Evolutionary conservation across 2,329 filamentous ascomycete species (phyloP).

Genomic region (Dryadomyces quercivorus): DNA sequence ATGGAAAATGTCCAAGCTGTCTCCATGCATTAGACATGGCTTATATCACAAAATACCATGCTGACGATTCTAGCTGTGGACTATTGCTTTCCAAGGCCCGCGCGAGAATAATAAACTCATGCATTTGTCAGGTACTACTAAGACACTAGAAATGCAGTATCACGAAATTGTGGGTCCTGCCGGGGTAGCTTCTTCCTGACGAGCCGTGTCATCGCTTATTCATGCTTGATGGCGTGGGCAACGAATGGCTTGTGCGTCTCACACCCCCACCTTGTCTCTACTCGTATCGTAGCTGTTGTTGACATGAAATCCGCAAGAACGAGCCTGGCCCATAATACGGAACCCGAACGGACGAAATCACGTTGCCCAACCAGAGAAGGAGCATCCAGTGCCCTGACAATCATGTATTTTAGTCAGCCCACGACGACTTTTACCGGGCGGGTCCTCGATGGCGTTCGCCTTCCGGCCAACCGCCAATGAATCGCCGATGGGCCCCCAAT

Average conservation of each 20-base stretch:
- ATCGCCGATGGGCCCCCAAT: no score
- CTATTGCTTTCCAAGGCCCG: background rate
- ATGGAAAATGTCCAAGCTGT: no score
- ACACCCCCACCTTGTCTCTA: background rate
- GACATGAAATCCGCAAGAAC: no score
- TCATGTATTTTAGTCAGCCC: no score
- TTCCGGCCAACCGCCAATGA: no score
- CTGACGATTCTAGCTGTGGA: no score
- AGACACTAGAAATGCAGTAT: background rate
- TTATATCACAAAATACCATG: no score
- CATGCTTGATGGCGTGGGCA: background rate
- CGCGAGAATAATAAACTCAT: background rate
- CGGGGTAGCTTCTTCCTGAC: background rate
- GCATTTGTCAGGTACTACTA: conserved; percentile 10
- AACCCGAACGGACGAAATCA: background rate
- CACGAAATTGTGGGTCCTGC: background rate
- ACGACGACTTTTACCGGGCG: no score
- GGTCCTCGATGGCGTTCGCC: no score
- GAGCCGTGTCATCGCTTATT: conserved; percentile 9
- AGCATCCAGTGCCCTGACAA: no score
- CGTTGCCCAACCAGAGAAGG: background rate
- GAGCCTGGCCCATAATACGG: background rate
- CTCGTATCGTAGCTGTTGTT: background rate
- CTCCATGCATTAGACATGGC: no score
- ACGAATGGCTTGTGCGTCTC: background rate